Evolutionary conservation across 805 yeast species (phyloP).

Genomic region (Yamadazyma akitaensis): DNA sequence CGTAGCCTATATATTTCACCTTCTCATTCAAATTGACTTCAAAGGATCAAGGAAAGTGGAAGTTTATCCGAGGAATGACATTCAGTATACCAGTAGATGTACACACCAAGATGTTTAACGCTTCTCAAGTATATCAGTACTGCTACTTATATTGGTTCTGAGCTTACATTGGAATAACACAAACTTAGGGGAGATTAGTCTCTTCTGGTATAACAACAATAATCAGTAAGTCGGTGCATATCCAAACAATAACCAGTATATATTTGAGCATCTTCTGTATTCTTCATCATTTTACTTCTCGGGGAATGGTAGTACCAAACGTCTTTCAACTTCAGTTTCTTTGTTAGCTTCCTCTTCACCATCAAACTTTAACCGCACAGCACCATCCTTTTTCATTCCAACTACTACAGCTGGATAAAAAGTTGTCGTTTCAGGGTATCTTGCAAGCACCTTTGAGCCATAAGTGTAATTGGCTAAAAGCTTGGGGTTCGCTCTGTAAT

Average conservation of each 20-base stretch:
- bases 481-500: constrained; percentile 4
- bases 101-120: no score
- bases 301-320: constrained; percentile 79
- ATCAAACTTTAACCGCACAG: constrained; percentile 78
- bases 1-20: no score
- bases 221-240: no score
- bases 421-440: constrained; percentile 97
- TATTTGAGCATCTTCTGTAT: no score
- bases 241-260: no score
- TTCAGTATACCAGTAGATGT: no score
- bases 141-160: no score
- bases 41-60: neutral
- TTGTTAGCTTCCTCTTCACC: constrained; percentile 97
- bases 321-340: constrained; percentile 87
- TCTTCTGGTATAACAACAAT: no score
- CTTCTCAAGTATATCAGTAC: no score
- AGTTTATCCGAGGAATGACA: neutral
- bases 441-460: constrained; percentile 81
- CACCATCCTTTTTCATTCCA: constrained; percentile 70
- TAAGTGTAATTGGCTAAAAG: constrained; percentile 55
- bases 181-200: no score
- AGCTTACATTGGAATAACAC: no score
- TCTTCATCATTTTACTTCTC: neutral
- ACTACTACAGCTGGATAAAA: constrained; percentile 93
- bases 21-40: constrained; percentile 16